Percentiles rank a stretch among this genome's conserved stretches.
These are phyloP conservation scores for Daphne laureola DNA, from an alignment of 441 rosid genomes.

Conservation along the genomic window DNA sequence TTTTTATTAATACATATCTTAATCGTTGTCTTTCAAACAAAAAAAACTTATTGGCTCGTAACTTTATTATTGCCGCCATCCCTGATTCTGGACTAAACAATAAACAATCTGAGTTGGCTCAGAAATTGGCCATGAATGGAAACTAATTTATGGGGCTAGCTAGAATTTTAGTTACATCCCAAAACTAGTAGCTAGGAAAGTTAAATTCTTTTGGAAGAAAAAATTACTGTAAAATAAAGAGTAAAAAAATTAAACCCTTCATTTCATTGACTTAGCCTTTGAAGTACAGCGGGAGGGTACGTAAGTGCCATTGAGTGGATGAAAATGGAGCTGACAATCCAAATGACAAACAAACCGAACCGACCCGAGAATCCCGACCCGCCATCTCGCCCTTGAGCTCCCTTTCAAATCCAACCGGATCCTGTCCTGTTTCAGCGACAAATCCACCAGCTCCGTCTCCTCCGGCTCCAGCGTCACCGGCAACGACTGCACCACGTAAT, in stretches of 20 bases:
- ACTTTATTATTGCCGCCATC: too few species aligned
- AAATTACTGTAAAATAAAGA: too few species aligned
- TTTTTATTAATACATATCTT: too few species aligned
- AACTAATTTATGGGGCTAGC: too few species aligned
- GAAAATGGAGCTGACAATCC: constrained; percentile 55
- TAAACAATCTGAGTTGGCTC: too few species aligned
- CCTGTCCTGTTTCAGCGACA: constrained; percentile 35
- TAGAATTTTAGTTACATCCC: too few species aligned
- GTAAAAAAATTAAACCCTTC: too few species aligned
- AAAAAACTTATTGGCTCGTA: too few species aligned
- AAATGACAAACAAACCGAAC: constrained; percentile 41
- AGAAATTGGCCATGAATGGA: too few species aligned
- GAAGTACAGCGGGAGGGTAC: constrained; percentile 48
- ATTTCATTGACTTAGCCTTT: constrained; percentile 41
- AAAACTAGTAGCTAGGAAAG: too few species aligned
- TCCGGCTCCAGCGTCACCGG: constrained; percentile 52
- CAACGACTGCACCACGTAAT: constrained; percentile 43
- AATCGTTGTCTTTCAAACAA: too few species aligned
- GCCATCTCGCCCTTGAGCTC: constrained; percentile 52
- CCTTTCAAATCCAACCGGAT: constrained; percentile 63
- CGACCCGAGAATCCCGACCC: constrained; percentile 61
- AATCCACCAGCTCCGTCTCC: constrained; percentile 27
- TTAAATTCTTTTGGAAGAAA: neutral
- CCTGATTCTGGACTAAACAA: too few species aligned
- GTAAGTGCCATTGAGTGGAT: constrained; percentile 31